These are phyloP conservation scores for Didymella sp. DNA, from an alignment of 2,329 filamentous ascomycete species.

Conservation along the genomic window DNA sequence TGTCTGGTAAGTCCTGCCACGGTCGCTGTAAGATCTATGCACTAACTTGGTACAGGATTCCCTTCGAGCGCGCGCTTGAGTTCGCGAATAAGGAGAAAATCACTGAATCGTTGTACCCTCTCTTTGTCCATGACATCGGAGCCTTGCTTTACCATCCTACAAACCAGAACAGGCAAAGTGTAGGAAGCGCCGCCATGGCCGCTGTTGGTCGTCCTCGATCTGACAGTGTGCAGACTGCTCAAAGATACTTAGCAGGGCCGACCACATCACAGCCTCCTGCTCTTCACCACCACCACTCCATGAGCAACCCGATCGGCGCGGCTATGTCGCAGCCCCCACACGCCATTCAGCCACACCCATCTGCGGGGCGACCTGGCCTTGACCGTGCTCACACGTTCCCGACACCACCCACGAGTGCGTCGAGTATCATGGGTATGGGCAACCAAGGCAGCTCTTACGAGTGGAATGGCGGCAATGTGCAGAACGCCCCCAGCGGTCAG, in stretches of 20 bases:
- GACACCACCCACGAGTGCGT: conserved; percentile 91
- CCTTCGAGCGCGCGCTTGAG: conserved; percentile 94
- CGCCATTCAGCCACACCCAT: conserved; percentile 66
- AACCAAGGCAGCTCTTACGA: conserved; percentile 77
- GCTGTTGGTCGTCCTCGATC: conserved; percentile 68
- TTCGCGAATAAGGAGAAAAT: conserved; percentile 99
- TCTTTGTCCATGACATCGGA: conserved; percentile 98
- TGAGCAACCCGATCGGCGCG: conserved; percentile 66
- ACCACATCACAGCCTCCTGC: conserved; percentile 69
- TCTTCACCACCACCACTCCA: conserved; percentile 73
- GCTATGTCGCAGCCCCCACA: conserved; percentile 72
- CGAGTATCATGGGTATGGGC: conserved; percentile 80
- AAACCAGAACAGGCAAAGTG: conserved; percentile 81
- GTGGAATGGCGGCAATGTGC: conserved; percentile 66
- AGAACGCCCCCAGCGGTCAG: conserved; percentile 65
- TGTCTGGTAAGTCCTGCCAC: conserved; percentile 38
- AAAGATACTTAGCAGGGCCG: conserved; percentile 65
- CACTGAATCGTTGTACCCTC: conserved; percentile 89
- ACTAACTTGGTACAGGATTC: conserved; percentile 71
- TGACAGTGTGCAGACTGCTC: conserved; percentile 50
- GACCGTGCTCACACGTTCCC: conserved; percentile 93
- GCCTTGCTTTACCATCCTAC: conserved; percentile 91
- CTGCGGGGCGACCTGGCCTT: conserved; percentile 66
- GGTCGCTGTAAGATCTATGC: neutral
- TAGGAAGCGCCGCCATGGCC: conserved; percentile 75